Conservation (phyloP, 345 rosid genomes). For the Conringia planisiliqua region DNA sequence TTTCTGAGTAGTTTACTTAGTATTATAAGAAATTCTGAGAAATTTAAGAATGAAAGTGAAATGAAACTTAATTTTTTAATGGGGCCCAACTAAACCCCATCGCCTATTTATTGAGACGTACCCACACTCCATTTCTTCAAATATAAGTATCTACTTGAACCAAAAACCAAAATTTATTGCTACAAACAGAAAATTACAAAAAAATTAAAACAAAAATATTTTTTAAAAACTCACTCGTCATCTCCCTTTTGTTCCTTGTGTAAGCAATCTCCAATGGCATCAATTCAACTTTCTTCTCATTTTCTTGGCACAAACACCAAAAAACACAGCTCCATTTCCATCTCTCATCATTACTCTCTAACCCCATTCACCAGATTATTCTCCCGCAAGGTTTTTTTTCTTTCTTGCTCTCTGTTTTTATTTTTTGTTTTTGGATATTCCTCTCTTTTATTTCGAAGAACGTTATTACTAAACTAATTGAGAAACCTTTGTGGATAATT, state of each 20-base stretch:
- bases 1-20: conserved; percentile 20
- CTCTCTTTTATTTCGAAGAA: background rate
- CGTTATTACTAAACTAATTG: background rate
- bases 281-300: conserved; percentile 20
- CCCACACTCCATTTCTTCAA: background rate
- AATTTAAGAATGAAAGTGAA: background rate
- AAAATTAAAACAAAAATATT: background rate
- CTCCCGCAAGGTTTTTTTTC: conserved; percentile 21
- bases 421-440: background rate
- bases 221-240: background rate
- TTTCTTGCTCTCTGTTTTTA: background rate
- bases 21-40: background rate
- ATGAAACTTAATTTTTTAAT: background rate
- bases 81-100: background rate
- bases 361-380: conserved; percentile 8
- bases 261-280: conserved; percentile 19
- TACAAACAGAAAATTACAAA: background rate
- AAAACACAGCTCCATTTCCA: conserved; percentile 7
- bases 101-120: background rate
- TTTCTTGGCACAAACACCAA: conserved; percentile 23
- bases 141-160: background rate
- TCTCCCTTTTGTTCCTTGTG: background rate
- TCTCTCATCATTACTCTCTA: conserved; percentile 9
- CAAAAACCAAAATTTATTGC: background rate
- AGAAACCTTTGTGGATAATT: background rate